These are phyloP conservation scores for Aspergillus unguis DNA, from an alignment of 2,329 filamentous ascomycete genomes.

Conservation along the genomic window DNA sequence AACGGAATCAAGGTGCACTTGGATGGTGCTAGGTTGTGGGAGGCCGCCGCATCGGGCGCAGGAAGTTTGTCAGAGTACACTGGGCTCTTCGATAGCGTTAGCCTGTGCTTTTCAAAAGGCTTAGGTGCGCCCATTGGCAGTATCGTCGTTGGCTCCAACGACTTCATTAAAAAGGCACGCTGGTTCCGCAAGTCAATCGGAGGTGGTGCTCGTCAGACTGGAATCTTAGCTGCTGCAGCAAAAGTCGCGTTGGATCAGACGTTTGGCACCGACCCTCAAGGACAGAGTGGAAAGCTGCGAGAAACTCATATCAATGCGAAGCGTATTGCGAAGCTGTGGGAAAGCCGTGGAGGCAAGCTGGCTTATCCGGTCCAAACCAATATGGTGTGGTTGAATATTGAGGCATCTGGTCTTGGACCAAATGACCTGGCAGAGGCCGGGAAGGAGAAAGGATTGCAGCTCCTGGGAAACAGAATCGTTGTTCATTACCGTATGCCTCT, in stretches of 20 bases:
- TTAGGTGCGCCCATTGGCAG: slow-evolving; percentile 77
- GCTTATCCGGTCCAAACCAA: slow-evolving; percentile 76
- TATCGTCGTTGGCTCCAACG: slow-evolving; percentile 61
- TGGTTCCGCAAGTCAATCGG: slow-evolving; percentile 79
- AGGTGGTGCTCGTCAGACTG: slow-evolving; percentile 72
- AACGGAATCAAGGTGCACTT: slow-evolving; percentile 68
- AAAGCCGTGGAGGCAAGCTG: slow-evolving; percentile 64
- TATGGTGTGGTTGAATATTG: slow-evolving; percentile 82
- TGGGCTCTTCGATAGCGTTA: slow-evolving; percentile 68
- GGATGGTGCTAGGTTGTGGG: slow-evolving; percentile 79
- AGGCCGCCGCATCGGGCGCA: slow-evolving; percentile 69
- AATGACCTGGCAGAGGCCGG: slow-evolving; percentile 55
- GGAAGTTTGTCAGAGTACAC: slow-evolving; percentile 66
- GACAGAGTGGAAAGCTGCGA: slow-evolving; percentile 60
- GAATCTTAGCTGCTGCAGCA: slow-evolving; percentile 71
- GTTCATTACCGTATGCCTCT: slow-evolving; percentile 59
- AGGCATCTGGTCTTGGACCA: slow-evolving; percentile 53
- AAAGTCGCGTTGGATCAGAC: slow-evolving; percentile 75
- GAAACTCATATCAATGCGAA: slow-evolving; percentile 62
- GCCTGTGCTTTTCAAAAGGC: slow-evolving; percentile 77
- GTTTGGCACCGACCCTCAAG: slow-evolving; percentile 59
- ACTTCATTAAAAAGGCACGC: slow-evolving; percentile 63
- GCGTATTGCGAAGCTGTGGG: slow-evolving; percentile 65
- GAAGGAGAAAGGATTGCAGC: slow-evolving; percentile 55
- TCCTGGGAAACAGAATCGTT: slow-evolving; percentile 60